phyloP scores from a whole-genome alignment of 352 stramenopile species.

The Phytophthora sp. region DNA sequence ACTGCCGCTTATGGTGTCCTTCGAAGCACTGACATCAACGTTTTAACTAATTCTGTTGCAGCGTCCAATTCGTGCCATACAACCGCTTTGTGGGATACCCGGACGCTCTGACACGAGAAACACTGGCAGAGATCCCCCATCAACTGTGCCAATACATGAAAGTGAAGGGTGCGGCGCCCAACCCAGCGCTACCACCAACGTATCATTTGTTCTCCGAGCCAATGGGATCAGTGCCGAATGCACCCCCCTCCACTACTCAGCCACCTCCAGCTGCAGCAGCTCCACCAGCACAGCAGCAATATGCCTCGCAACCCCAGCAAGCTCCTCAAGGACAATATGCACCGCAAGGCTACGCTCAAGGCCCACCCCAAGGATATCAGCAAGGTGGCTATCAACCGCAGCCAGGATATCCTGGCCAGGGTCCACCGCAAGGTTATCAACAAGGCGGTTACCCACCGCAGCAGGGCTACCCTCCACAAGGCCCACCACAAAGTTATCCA shows the following conservation, averaged over 20 bases:
- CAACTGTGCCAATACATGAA: conserved; percentile 86
- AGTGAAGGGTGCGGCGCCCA: conserved; percentile 59
- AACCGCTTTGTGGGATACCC: conserved; percentile 55
- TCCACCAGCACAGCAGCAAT: conserved; percentile 15
- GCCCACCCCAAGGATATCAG: conserved; percentile 22
- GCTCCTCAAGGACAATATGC: conserved; percentile 32
- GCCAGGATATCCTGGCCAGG: conserved; percentile 18
- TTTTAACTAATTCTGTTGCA: conserved; percentile 23
- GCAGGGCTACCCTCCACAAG: conserved; percentile 27
- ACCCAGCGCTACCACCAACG: conserved; percentile 50
- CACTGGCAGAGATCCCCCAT: conserved; percentile 72
- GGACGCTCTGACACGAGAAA: conserved; percentile 53
- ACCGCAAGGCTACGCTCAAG: conserved; percentile 36
- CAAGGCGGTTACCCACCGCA: conserved; percentile 19
- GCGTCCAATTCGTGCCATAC: conserved; percentile 74
- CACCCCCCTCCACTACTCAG: conserved; percentile 20
- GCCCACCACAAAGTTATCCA: conserved; percentile 26
- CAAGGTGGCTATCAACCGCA: conserved; percentile 33
- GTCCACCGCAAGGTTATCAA: conserved; percentile 29
- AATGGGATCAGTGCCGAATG: conserved; percentile 16
- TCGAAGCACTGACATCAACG: neutral
- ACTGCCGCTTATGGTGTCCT: neutral
- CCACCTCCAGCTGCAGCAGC: conserved; percentile 24
- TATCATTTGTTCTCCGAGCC: conserved; percentile 56
- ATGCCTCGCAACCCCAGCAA: conserved; percentile 25